phyloP scores from a whole-genome alignment of 352 stramenopile species.

The Globisporangium uncinulatum region DNA sequence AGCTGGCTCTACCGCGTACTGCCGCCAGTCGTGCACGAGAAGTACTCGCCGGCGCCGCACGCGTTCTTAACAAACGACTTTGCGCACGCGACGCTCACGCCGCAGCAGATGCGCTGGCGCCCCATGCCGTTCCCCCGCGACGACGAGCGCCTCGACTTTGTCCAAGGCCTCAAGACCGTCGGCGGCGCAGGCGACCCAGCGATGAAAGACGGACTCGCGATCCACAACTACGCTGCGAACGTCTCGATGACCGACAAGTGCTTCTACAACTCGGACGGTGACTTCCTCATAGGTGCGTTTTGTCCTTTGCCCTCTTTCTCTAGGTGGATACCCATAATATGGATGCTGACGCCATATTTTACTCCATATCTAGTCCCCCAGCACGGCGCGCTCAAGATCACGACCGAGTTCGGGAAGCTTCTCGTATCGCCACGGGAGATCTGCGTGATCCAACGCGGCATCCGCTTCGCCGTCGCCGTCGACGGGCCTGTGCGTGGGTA shows the following conservation, averaged over 20 bases:
- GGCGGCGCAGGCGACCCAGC: constrained; percentile 84
- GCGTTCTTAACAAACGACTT: constrained; percentile 70
- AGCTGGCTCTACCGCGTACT: constrained; percentile 94
- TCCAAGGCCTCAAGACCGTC: constrained; percentile 86
- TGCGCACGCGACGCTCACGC: constrained; percentile 56
- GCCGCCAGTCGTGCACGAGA: constrained; percentile 77
- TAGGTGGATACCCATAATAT: neutral
- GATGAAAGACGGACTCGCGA: constrained; percentile 88
- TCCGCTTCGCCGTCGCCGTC: constrained; percentile 91
- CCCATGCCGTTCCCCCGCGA: constrained; percentile 71
- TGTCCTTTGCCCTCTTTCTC: neutral
- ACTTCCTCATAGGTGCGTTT: constrained; percentile 90
- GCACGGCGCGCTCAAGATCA: constrained; percentile 84
- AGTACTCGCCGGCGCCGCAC: constrained; percentile 45
- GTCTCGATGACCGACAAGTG: constrained; percentile 86
- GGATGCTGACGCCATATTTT: neutral
- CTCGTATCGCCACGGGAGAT: constrained; percentile 88
- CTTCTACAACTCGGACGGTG: constrained; percentile 96
- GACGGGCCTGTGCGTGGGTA: constrained; percentile 89
- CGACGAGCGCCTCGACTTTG: constrained; percentile 72
- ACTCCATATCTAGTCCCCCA: constrained; percentile 77
- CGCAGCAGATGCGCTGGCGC: constrained; percentile 92
- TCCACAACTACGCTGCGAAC: constrained; percentile 94
- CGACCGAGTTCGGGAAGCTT: constrained; percentile 92
- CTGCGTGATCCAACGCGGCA: constrained; percentile 92